Base-by-base conservation (phyloP, 179 eudicot genomes). In the Drosera spatulata region DNA sequence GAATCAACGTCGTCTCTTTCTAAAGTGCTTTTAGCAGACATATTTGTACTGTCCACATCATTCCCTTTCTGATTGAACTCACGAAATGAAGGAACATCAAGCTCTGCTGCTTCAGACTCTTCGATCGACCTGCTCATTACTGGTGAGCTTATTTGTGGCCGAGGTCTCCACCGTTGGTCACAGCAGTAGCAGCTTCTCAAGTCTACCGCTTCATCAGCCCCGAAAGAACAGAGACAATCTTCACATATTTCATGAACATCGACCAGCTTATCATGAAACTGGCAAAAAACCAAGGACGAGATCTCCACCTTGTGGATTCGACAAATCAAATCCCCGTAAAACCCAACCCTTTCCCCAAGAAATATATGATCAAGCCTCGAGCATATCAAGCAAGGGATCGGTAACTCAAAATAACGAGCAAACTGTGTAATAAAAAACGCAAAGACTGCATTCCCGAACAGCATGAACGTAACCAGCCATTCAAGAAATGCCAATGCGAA, bases 231-330 rank as follows among this genome's bases (percentile, higher is more conserved):
- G 42, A 91, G 85, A 65, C 98, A 91, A 66, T 57, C 81, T 65
- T 91, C 96, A 71, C 98, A 91, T 72, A 87, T 68, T 51, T 78
- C 83, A 59, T 80, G 84, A 66, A 84, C 87, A 80, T 89, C 88
- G 55, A 77, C 89, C 58, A 85, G 93, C 59, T 82, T 91, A 65
- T 82, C 75, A 65, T 91, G 96, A 59, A 65, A 70, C 63, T 71
- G 78, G 52, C 95, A 90, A 66, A 76, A 71, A 9, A 81, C 88
- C 69, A 81, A 62, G 45, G 94, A 83, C 41, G 95, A 82, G 15
- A 87, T 77, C 73, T 87, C 87, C 49, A 71, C 63, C 68, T 91
- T 85, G 64, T 91, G 96, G 59, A 72, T 68, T 2, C 70, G 50
- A 77, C 96, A 91, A 39, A 91, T 75, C 71, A 85, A 77, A 70